Evolutionary conservation across 345 rosid genomes (phyloP), one percentile per base, ranked within the genome.

Genomic region (Nephelium lappaceum): DNA sequence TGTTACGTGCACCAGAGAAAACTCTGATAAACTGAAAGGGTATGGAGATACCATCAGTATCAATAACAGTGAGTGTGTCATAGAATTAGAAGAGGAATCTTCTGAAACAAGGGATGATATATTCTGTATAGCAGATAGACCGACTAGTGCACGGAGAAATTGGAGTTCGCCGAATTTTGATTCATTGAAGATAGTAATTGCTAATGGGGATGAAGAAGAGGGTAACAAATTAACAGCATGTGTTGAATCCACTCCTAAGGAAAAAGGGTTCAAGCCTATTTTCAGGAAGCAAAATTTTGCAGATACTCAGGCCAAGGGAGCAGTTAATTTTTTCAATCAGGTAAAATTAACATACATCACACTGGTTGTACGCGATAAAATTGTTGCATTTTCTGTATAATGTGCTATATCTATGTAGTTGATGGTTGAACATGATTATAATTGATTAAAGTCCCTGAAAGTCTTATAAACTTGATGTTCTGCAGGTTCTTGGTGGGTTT

Each of bases 161-260:
- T 89, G 92, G 88, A 86, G 89, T 78, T 89, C 97, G n/a, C 96
- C 97, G 3, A 86, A 87, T 67, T 45, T 88, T 68, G 86, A 85
- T 79, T 84, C 91, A 61, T 85, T 92, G 85, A 91, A 85, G 86
- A 75, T 94, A 81, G 85, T 83, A 71, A 77, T 90, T 81, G 78
- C 86, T 11, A 81, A 74, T 76, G 79, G 86, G 72, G 83, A 81
- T 67, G 88, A 82, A 55, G 84, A 85, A 60, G 84, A 85, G 64
- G 73, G 73, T 66, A 78, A 72, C 74, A 72, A 62, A 57, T 25
- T 84, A 55, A 27, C 45, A 47, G 75, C 90, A 61, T 76, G 53
- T 11, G 65, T 82, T 64, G 95, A 88, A 80, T 86, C 80, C 42
- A 91, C 95, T 55, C 95, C 97, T 21, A 94, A 91, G 82, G 94